Evolutionary conservation across 257 asterid genomes (phyloP), one percentile per base, ranked within the genome.

Genomic region (Striga asiatica): DNA sequence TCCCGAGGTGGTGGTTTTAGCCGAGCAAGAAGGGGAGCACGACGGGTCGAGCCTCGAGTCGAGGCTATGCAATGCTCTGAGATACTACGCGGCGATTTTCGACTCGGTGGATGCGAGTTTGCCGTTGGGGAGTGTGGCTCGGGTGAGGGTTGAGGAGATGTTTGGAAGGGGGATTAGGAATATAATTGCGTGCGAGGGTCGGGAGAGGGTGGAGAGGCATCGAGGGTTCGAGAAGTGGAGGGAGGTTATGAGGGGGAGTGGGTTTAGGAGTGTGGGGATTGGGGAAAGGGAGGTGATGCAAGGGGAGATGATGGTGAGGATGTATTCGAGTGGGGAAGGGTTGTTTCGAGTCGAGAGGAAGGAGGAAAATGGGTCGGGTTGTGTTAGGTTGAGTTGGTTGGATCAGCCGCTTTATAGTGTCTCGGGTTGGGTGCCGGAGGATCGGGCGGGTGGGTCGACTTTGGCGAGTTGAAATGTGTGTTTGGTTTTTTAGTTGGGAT

Each of bases 11-110:
- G 74, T 92, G 4, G 47, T 88, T 2, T 62, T 79, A 78, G 88
- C 94, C 1, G 99, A 92, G 81, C 99, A 92, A 52, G 99, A 92
- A 62, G 89, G 80, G 0, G 79, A 66, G 2, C 88, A 84, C 65
- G 76, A 88, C 4, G 95, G 71, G 65, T 61, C 56, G 27, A 62
- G 28, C 21, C 49, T 92, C 67, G 89, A 79, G 6, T 66, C 79
- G 1, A 74, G 98, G 49, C 60, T 92, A 38, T 65, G 65, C 10
- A 76, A 70, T 37, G 70, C 97, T 2, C 57, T 92, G 72, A 74
- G 64, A 56, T 84, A 82, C 58, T 92, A 92, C 22, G 75, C 95
- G 1, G 97, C 97, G 27, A 29, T 84, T 4, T 92, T 88, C 8
- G 98, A 92, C 65, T 75, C 86, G 0, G 42, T 92, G 13, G 94